Evolutionary conservation across 2,329 filamentous ascomycete genomes (phyloP).

Genomic region (Lecanicillium sp.): DNA sequence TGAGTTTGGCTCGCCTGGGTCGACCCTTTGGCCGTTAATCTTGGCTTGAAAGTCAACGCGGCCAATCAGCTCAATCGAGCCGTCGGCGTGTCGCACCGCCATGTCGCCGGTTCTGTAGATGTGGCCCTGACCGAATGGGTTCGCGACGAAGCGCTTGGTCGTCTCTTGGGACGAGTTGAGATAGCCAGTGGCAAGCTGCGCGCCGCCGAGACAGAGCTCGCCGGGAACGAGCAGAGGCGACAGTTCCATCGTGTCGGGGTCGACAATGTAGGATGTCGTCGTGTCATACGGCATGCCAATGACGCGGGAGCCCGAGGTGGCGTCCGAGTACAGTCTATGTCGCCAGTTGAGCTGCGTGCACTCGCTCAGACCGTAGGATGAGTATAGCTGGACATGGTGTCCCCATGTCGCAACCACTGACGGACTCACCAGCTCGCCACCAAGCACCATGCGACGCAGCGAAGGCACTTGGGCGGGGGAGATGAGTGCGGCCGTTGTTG

Average conservation of each 20-base stretch:
- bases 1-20: conserved; percentile 11
- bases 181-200: conserved; percentile 18
- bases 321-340: not conserved
- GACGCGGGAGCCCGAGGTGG: conserved; percentile 7
- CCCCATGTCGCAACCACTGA: conserved; percentile 15
- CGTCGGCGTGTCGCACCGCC: conserved; percentile 15
- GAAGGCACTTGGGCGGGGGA: conserved; percentile 1
- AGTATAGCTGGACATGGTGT: conserved; percentile 3
- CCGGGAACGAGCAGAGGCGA: conserved; percentile 14
- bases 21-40: conserved; percentile 19
- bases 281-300: conserved; percentile 9
- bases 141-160: conserved; percentile 10
- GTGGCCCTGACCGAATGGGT: conserved; percentile 16
- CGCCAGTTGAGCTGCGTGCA: conserved; percentile 19
- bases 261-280: conserved; percentile 10
- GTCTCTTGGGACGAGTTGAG: conserved; percentile 16
- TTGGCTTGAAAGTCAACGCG: conserved; percentile 22
- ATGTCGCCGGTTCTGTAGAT: conserved; percentile 20
- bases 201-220: conserved; percentile 19
- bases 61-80: conserved; percentile 18
- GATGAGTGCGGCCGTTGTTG: conserved; percentile 16
- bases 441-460: conserved; percentile 16
- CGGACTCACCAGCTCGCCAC: conserved; percentile 16
- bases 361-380: conserved; percentile 18
- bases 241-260: conserved; percentile 6